Evolutionary conservation across 441 rosid species (phyloP).

Genomic region (Populus trichocarpa): DNA sequence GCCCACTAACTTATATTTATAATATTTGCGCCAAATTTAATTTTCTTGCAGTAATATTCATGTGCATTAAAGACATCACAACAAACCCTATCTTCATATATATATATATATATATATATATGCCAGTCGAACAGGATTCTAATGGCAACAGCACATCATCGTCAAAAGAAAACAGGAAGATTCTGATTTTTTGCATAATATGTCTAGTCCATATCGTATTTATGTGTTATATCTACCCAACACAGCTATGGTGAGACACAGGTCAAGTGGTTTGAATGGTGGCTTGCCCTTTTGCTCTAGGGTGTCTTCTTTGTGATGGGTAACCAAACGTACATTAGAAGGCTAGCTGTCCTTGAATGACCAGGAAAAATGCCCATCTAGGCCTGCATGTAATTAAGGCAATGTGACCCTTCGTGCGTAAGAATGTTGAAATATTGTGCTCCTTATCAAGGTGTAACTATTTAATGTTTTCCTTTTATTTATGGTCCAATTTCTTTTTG

Average conservation of each 20-base stretch:
- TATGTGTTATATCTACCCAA: constrained; percentile 4
- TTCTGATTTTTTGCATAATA: background rate
- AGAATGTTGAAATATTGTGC: background rate
- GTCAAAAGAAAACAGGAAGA: background rate
- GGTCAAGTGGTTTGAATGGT: background rate
- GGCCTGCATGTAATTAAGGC: background rate
- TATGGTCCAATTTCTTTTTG: background rate
- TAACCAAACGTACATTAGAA: constrained; percentile 4
- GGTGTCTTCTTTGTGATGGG: background rate
- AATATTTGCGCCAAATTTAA: no score
- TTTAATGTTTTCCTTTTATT: no score
- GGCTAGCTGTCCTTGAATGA: background rate
- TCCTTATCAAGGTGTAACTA: background rate
- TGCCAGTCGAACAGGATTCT: no score
- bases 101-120: no score
- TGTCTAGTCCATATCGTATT: background rate
- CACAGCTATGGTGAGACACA: background rate
- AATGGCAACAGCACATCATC: no score
- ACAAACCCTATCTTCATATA: no score
- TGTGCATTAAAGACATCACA: no score
- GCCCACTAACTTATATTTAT: no score
- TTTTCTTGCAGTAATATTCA: no score
- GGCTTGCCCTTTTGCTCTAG: background rate
- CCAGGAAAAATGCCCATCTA: background rate
- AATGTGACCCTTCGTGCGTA: background rate